phyloP scores from a whole-genome alignment of 2,329 filamentous ascomycete genomes.

The Talaromyces sp. region DNA sequence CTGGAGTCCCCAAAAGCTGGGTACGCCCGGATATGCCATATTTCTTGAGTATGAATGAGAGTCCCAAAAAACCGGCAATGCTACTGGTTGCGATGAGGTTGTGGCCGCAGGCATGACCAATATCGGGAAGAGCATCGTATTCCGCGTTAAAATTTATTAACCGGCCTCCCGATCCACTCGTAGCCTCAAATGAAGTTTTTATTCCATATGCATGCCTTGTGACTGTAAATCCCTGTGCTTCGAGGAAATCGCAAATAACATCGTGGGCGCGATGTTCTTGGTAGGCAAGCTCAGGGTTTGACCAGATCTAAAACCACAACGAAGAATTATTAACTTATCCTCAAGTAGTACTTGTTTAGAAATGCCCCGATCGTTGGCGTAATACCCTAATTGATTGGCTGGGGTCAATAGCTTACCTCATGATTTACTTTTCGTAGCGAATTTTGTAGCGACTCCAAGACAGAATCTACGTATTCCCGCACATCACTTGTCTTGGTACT shows the following conservation, averaged over 20 bases:
- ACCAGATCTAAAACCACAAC: slow-evolving; percentile 39
- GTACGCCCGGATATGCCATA: slow-evolving; percentile 42
- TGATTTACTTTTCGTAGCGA: slow-evolving; percentile 30
- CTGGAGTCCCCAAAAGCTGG: slow-evolving; percentile 43
- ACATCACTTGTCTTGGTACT: slow-evolving; percentile 20
- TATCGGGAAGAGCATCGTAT: slow-evolving; percentile 47
- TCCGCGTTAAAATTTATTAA: slow-evolving; percentile 45
- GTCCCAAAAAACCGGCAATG: slow-evolving; percentile 47
- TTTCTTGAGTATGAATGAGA: slow-evolving; percentile 44
- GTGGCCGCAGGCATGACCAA: slow-evolving; percentile 47
- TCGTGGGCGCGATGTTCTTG: slow-evolving; percentile 57
- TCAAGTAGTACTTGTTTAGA: too few species aligned
- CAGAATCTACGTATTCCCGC: slow-evolving; percentile 25
- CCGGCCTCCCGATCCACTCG: slow-evolving; percentile 44
- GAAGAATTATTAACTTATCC: neutral
- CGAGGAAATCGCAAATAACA: slow-evolving; percentile 50
- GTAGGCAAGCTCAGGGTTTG: slow-evolving; percentile 57
- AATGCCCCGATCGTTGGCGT: too few species aligned
- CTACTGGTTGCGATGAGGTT: slow-evolving; percentile 43
- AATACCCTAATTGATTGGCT: neutral
- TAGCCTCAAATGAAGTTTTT: slow-evolving; percentile 55
- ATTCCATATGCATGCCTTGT: slow-evolving; percentile 56
- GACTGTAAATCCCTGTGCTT: slow-evolving; percentile 50
- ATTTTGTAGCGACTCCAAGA: slow-evolving; percentile 19
- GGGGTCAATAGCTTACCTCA: slow-evolving; percentile 18